Base-by-base conservation (phyloP, 2,329 filamentous ascomycete genomes). In the Helotiales sp. region DNA sequence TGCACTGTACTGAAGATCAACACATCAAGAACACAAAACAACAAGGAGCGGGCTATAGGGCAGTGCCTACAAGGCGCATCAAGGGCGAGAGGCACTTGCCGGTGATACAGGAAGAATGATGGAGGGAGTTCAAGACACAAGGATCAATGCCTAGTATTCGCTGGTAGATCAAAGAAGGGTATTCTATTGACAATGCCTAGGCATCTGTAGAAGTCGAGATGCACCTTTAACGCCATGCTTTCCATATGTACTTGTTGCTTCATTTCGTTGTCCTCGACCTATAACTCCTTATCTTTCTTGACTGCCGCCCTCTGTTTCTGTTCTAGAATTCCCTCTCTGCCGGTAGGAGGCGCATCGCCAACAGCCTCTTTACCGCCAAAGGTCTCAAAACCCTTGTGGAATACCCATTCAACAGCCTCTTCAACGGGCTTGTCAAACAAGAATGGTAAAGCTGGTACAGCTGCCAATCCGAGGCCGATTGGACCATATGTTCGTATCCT, bases 341-440 rank as follows among this genome's bases (percentile, higher is more conserved):
- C 85, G 2, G 76, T 84, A 7, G 73, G 61, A 1, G 83, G 83
- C 17, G 82, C 72, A 55, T 81, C 69, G 10, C 83, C 84, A 2
- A 87, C 83, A 27, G 78, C 81, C 1, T 73, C 64, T 33, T 79
- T 74, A 1, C 85, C 93, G 3, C 90, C 92, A 57, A 91, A 82
- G 1, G 82, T 72, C 70, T 86, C 82, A 70, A 97, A 95, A 0
- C 82, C 89, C 67, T 87, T 90, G 68, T 96, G 90, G 77, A 98
- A 98, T 2, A 82, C 73, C 88, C 88, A 97, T 70, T 98, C 93
- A 0, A 96, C 91, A 0, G 90, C 91, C 62, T 91, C 83, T 75
- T 98, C 95, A 6, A 99, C 91, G 0, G 95, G 93, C 72, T 96
- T 83, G 69, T 99, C 93, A 67, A 97, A 97, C 55, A 96, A 75